A percentile compares a stretch with the other conserved stretches of the same genome.
Conservation (phyloP, 1,139 yeast species). For the Arxiozyma bovina region DNA sequence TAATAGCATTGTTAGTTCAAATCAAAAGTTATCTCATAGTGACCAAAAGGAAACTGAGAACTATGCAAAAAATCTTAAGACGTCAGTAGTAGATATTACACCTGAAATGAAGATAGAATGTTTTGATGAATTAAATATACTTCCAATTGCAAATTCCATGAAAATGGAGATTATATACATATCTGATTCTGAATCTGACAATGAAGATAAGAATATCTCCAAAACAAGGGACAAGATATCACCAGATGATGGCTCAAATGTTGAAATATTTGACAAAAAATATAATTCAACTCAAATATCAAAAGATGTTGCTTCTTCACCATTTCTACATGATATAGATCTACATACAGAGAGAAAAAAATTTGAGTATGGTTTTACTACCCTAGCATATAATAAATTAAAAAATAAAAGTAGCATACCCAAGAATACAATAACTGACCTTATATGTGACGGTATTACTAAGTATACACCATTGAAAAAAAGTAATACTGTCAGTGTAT, state of each 20-base stretch:
- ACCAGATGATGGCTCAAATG: background rate
- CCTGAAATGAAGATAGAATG: background rate
- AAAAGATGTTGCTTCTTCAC: background rate
- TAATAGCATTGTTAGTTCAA: background rate
- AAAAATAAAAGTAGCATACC: constrained; percentile 5
- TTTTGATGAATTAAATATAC: background rate
- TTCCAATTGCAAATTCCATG: background rate
- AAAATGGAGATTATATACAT: constrained; percentile 11
- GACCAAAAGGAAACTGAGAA: too few species aligned
- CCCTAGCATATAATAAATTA: constrained; percentile 9
- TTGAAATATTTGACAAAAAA: background rate
- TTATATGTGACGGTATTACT: constrained; percentile 18
- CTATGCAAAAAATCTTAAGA: background rate
- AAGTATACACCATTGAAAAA: constrained; percentile 15
- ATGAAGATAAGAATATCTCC: background rate
- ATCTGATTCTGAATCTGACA: constrained; percentile 8
- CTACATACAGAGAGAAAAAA: constrained; percentile 10
- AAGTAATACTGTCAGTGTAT: constrained; percentile 15
- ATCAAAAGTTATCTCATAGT: too few species aligned
- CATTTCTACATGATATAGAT: background rate
- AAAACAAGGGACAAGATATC: background rate
- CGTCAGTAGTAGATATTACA: background rate
- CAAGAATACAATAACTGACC: constrained; percentile 7
- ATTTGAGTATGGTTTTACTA: constrained; percentile 13
- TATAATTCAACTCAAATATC: background rate